Conservation (phyloP, 2,329 filamentous ascomycete species). For the Claviceps pazoutovae region DNA sequence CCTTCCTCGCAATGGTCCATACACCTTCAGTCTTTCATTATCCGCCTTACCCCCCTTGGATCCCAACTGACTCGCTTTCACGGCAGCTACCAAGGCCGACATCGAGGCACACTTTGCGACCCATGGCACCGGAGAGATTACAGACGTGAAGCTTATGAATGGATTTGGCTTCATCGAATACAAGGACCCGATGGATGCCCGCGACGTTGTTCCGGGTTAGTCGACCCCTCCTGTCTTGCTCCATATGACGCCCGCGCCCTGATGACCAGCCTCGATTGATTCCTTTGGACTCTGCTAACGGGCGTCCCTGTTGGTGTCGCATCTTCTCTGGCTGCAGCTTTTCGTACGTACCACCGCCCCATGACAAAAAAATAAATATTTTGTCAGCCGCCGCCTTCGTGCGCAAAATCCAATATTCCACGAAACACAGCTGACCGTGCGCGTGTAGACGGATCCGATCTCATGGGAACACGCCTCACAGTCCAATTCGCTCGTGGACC, state of each 20-base stretch:
- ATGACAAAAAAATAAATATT: too few relatives aligned
- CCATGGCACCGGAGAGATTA: constrained; percentile 94
- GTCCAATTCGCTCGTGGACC: constrained; percentile 95
- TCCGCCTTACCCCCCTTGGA: constrained; percentile 12
- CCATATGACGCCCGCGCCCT: not conserved
- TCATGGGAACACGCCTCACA: constrained; percentile 94
- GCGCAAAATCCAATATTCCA: not conserved
- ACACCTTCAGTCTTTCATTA: constrained; percentile 8
- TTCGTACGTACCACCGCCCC: constrained; percentile 36
- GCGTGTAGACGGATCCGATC: constrained; percentile 75
- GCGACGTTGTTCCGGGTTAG: constrained; percentile 95
- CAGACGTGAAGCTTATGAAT: constrained; percentile 99
- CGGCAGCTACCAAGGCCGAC: constrained; percentile 84
- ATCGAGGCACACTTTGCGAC: constrained; percentile 91
- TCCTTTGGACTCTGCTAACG: constrained; percentile 5
- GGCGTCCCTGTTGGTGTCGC: not conserved
- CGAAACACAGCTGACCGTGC: constrained; percentile 2
- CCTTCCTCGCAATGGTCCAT: constrained; percentile 81
- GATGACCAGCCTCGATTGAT: not conserved
- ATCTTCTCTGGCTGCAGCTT: constrained; percentile 28
- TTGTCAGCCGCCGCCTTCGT: not conserved
- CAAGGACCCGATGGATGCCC: constrained; percentile 94
- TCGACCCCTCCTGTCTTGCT: constrained; percentile 5
- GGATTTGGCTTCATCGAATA: constrained; percentile 99
- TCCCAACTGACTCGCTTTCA: constrained; percentile 30